Base-by-base conservation (phyloP, 371 early-diverging fungal genomes). In the Mortierella sp. region DNA sequence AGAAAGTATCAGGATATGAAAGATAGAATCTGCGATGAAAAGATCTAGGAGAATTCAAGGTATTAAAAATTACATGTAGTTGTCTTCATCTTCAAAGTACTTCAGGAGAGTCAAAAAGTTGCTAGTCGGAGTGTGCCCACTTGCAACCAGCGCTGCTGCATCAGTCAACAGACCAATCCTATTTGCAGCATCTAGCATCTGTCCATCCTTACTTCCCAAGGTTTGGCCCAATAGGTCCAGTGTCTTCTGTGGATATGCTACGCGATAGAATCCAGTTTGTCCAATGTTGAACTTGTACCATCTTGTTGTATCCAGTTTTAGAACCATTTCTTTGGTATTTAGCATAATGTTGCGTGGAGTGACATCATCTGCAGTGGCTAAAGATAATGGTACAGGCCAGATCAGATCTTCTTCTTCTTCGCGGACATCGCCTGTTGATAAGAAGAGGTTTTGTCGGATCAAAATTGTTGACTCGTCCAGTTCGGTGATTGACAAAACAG, bases 371-470 rank as follows among this genome's bases (percentile, higher is more conserved):
- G 81, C 81, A 3, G 75, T 74, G n/a, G 65, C 71, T 7, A 75
- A 52, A 3, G 84, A 84, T 41, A 95, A 75, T 3, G 96, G 96
- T 8, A 95, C 90, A 86, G 89, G 91, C 95, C 97, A 96, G 21
- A 88, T 67, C 2, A 88, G 83, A 40, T 79, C 72, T 62, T 92
- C 89, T 63, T 94, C 96, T 1, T 89, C 93, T 8, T 88, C 84
- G n/a, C 80, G 88, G 22, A 88, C 83, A 68, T 94, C 90, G 32
- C 96, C 96, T 5, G 92, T 87, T 16, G 94, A 88, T 57, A 97
- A 86, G 86, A 90, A 96, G 8, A 96, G 90, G 63, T 84, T 80
- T 79, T 97, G 96, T 36, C 82, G 76, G 45, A 97, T 84, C 38
- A 72, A 83, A 11, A 79, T 84, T 52, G 76, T 88, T 13, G 72